Evolutionary conservation across 2,329 filamentous ascomycete species (phyloP).

Genomic region (Aspergillus amoenus): DNA sequence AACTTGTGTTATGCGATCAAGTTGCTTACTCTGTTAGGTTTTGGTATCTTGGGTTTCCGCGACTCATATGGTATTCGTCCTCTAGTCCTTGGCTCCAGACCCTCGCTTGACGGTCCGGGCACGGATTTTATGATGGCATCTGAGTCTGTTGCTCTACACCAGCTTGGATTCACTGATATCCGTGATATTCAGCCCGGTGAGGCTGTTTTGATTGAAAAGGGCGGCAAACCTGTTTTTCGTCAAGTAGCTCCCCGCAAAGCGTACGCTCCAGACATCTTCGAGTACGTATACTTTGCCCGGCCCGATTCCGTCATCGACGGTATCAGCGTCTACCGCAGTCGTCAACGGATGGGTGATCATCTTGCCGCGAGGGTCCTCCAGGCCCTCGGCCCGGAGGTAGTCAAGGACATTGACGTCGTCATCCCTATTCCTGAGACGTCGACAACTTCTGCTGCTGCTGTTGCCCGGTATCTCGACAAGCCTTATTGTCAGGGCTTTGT

Average conservation of each 20-base stretch:
- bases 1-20: background rate
- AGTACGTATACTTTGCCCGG: slow-evolving; percentile 83
- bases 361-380: slow-evolving; percentile 71
- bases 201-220: slow-evolving; percentile 82
- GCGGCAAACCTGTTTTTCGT: slow-evolving; percentile 68
- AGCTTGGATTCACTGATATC: slow-evolving; percentile 77
- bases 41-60: slow-evolving; percentile 76
- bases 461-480: slow-evolving; percentile 73
- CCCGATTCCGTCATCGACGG: slow-evolving; percentile 83
- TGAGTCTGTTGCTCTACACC: slow-evolving; percentile 78
- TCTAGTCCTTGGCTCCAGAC: slow-evolving; percentile 72
- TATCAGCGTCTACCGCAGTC: slow-evolving; percentile 79
- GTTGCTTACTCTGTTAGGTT: slow-evolving; percentile 49
- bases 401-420: slow-evolving; percentile 75
- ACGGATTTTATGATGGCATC: slow-evolving; percentile 90
- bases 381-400: slow-evolving; percentile 65
- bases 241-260: slow-evolving; percentile 68
- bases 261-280: slow-evolving; percentile 84
- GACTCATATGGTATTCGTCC: slow-evolving; percentile 82
- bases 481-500: slow-evolving; percentile 80
- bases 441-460: slow-evolving; percentile 73
- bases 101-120: slow-evolving; percentile 63
- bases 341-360: slow-evolving; percentile 82
- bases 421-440: slow-evolving; percentile 84
- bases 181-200: slow-evolving; percentile 78